Conservation (phyloP, 139 green algal species). For the Chlamydomonas eustigma region DNA sequence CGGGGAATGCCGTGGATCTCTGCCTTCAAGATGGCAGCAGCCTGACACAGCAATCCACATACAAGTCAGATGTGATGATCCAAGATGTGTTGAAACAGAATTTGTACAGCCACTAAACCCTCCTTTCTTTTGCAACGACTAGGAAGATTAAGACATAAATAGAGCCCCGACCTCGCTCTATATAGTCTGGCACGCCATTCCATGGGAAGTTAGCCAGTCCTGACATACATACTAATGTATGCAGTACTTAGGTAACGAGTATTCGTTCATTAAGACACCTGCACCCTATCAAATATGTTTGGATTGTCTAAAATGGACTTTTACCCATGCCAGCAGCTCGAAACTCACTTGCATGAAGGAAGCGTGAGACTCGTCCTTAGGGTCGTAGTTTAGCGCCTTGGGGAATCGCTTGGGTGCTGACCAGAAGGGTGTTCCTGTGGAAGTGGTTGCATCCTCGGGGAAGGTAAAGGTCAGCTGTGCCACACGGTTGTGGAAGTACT, state of each 20-base stretch:
- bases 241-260: too few species aligned
- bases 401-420: constrained; percentile 97
- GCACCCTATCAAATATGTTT: constrained; percentile 1
- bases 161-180: too few species aligned
- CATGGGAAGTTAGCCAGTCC: too few species aligned
- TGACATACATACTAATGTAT: too few species aligned
- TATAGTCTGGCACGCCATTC: too few species aligned
- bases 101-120: too few species aligned
- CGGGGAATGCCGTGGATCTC: constrained; percentile 77
- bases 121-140: too few species aligned
- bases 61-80: too few species aligned
- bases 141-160: too few species aligned
- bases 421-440: constrained; percentile 91
- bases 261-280: too few species aligned
- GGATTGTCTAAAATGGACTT: not conserved
- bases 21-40: constrained; percentile 84
- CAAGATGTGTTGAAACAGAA: too few species aligned
- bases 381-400: constrained; percentile 69
- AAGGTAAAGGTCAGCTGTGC: constrained; percentile 95
- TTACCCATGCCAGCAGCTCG: constrained; percentile 70
- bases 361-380: constrained; percentile 66
- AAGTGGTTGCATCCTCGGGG: constrained; percentile 90
- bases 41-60: too few species aligned
- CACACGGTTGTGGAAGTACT: constrained; percentile 85
- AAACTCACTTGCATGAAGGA: constrained; percentile 63